Evolutionary conservation across 495 filamentous ascomycete genomes (phyloP), one percentile per base, ranked within the genome.

Genomic region (Xylaria venustula): DNA sequence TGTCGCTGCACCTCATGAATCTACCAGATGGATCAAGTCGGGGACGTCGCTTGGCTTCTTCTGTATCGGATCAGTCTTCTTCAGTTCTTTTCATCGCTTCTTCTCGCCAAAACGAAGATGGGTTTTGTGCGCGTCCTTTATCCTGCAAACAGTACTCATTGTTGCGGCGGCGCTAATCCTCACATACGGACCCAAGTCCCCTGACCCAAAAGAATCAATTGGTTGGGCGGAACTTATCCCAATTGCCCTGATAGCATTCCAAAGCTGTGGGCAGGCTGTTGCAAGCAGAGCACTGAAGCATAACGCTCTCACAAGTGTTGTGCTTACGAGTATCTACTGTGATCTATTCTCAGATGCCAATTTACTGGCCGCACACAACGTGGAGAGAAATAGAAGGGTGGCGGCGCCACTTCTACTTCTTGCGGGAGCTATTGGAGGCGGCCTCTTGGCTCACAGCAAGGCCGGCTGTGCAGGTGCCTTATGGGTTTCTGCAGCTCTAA

Each of bases 261-360:
- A 91, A 72, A 84, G 84, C 69, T 82, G 81, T 58, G 87, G 88
- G 2, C 87, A 90, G 67, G 87, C 87, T 0, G 82, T 90, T n/a
- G 80, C 80, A 0, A 89, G 86, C 69, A 72, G 88, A 3, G 87
- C 83, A 9, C 72, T 91, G 62, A 75, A 82, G 64, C 85, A 83
- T 61, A 82, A 80, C 44, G 80, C 80, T 1, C 67, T 91, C 12
- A 88, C 87, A 0, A 88, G 84, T 66, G 87, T 90, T 11, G 88
- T 90, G 25, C 69, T 90, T 57, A 91, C 88, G 19, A 88, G 85
- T 61, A 81, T 86, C 51, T 90, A 89, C 71, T 88, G 86, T 64
- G 88, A 91, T 67, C 64, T 90, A 17, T 89, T 89, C 67, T 86
- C 84, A 7, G 83, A 89, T 54, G 76, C 77, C 34, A 78, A 83